Conservation (phyloP, 108 stramenopile genomes). For the Nannochloropsis salina region DNA sequence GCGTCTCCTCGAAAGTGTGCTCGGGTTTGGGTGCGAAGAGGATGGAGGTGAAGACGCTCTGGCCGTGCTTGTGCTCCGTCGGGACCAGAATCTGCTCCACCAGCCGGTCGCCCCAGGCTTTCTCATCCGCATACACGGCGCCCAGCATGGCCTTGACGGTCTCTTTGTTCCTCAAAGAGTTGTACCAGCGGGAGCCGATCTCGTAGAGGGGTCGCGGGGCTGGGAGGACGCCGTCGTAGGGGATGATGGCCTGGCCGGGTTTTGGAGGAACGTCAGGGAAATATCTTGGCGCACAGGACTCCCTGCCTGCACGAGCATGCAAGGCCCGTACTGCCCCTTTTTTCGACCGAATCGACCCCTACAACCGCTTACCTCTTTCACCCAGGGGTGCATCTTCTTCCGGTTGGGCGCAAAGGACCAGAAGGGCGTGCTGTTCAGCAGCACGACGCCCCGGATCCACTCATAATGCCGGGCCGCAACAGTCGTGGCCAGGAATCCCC, state of each 20-base stretch:
- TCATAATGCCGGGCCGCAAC: slow-evolving; percentile 37
- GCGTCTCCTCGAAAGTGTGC: background rate
- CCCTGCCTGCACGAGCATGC: too few species aligned
- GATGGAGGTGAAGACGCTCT: slow-evolving; percentile 5
- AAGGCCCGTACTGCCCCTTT: too few species aligned
- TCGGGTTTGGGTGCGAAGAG: background rate
- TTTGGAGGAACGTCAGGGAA: background rate
- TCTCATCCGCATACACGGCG: slow-evolving; percentile 30
- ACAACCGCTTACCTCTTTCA: background rate
- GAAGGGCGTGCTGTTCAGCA: slow-evolving; percentile 40
- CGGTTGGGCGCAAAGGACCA: slow-evolving; percentile 33
- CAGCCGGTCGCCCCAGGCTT: background rate
- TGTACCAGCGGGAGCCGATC: slow-evolving; percentile 35
- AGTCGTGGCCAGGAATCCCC: slow-evolving; percentile 38
- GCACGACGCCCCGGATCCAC: slow-evolving; percentile 22
- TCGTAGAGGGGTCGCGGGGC: slow-evolving; percentile 29
- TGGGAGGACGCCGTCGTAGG: slow-evolving; percentile 29
- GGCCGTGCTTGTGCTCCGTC: background rate
- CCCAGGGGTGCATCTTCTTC: background rate
- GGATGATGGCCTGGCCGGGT: background rate
- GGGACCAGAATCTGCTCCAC: background rate
- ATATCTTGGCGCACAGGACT: too few species aligned
- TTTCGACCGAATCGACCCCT: background rate
- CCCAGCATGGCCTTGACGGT: slow-evolving; percentile 41
- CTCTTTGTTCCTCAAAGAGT: slow-evolving; percentile 30